Evolutionary conservation across 306 rosid species (phyloP).

Genomic region (Sphenostylis stenocarpa): DNA sequence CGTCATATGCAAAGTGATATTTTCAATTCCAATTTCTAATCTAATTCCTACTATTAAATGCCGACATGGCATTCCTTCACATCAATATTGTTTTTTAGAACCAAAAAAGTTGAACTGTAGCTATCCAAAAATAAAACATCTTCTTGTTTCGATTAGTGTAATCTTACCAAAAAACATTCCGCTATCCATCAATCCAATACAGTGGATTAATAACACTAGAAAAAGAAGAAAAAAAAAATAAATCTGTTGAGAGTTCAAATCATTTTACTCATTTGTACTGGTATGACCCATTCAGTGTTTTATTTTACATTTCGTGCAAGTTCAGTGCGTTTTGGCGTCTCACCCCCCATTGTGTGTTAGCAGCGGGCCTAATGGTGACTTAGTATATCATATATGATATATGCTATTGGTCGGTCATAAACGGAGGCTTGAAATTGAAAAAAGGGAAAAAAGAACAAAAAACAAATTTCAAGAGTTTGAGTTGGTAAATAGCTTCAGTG

Average conservation of each 20-base stretch:
- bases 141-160: not conserved
- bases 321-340: not conserved
- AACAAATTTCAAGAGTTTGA: not conserved
- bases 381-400: not conserved
- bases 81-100: not conserved
- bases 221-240: not conserved
- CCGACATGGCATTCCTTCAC: constrained; percentile 6
- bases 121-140: not conserved
- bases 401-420: constrained; percentile 6
- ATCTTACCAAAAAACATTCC: not conserved
- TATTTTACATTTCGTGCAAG: not conserved
- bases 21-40: not conserved
- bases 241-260: no score
- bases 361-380: not conserved
- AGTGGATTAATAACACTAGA: not conserved
- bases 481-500: not conserved
- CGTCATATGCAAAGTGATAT: not conserved
- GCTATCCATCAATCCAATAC: no score
- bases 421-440: constrained; percentile 9
- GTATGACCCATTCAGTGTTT: not conserved
- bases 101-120: not conserved
- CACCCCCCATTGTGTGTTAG: not conserved
- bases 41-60: not conserved
- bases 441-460: not conserved
- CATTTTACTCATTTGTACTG: not conserved